Evolutionary conservation across 805 yeast genomes (phyloP).

Genomic region (Candida endomychidarum): DNA sequence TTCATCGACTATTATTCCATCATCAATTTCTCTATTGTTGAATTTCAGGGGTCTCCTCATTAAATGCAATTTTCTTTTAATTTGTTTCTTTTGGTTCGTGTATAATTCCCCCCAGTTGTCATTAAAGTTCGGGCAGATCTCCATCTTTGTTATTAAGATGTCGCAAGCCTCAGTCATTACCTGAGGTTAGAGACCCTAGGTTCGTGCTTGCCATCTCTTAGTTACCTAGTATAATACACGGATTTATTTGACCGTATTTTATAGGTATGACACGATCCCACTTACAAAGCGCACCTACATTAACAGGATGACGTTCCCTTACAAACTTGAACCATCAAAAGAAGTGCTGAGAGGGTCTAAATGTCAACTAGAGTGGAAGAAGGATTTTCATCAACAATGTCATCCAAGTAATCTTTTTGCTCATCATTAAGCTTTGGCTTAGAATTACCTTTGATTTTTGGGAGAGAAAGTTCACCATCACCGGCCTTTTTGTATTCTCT

Average conservation of each 20-base stretch:
- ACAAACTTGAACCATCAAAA: too few species aligned
- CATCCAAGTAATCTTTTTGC: slow-evolving; percentile 5
- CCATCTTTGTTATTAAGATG: too few species aligned
- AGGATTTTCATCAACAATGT: slow-evolving; percentile 2
- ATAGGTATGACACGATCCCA: too few species aligned
- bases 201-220: too few species aligned
- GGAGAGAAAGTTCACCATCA: slow-evolving; percentile 10
- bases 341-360: slow-evolving; percentile 1
- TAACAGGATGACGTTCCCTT: too few species aligned
- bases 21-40: too few species aligned
- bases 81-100: neutral
- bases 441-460: slow-evolving; percentile 6
- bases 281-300: too few species aligned
- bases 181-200: too few species aligned
- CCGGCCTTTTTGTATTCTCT: slow-evolving; percentile 10
- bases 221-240: too few species aligned
- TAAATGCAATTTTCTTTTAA: neutral
- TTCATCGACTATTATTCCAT: too few species aligned
- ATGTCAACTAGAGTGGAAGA: slow-evolving; percentile 10
- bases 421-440: slow-evolving; percentile 8
- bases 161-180: too few species aligned
- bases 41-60: neutral
- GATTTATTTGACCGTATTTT: too few species aligned
- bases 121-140: neutral
- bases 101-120: neutral